Evolutionary conservation across 352 stramenopile genomes (phyloP).

Genomic region (Globisporangium ultimum): DNA sequence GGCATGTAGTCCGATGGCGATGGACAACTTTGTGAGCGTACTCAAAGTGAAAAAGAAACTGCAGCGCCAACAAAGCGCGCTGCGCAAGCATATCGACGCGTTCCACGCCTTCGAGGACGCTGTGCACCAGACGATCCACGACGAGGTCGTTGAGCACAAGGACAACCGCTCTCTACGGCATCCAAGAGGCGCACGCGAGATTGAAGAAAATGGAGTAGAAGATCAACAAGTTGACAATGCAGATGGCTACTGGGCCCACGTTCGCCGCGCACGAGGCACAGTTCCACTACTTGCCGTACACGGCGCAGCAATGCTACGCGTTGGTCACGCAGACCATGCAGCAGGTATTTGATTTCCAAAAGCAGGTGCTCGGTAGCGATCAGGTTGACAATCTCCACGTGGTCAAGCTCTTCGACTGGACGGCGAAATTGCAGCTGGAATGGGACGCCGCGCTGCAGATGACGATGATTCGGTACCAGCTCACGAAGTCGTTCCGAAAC

Average conservation of each 20-base stretch:
- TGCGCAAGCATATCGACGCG: too few species aligned
- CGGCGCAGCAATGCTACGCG: neutral
- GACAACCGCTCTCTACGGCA: too few species aligned
- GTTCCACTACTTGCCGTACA: constrained; percentile 2
- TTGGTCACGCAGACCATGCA: constrained; percentile 1
- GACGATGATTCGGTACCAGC: constrained; percentile 3
- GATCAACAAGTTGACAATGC: too few species aligned
- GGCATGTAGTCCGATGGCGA: too few species aligned
- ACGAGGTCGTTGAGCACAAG: too few species aligned
- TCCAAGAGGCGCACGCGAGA: too few species aligned
- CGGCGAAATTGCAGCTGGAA: neutral
- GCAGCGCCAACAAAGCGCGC: too few species aligned
- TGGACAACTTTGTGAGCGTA: too few species aligned
- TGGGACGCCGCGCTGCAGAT: neutral
- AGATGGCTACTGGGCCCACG: neutral
- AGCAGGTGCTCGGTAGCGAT: neutral
- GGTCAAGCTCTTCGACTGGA: constrained; percentile 1
- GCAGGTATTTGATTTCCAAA: constrained; percentile 3
- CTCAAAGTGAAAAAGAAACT: too few species aligned
- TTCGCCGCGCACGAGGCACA: neutral
- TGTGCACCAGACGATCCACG: too few species aligned
- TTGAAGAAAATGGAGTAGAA: too few species aligned
- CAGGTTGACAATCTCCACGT: neutral
- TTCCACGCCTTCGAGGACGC: too few species aligned
- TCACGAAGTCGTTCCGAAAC: neutral